Conservation (phyloP, 2,329 filamentous ascomycete genomes). For the Colletotrichum sp. region DNA sequence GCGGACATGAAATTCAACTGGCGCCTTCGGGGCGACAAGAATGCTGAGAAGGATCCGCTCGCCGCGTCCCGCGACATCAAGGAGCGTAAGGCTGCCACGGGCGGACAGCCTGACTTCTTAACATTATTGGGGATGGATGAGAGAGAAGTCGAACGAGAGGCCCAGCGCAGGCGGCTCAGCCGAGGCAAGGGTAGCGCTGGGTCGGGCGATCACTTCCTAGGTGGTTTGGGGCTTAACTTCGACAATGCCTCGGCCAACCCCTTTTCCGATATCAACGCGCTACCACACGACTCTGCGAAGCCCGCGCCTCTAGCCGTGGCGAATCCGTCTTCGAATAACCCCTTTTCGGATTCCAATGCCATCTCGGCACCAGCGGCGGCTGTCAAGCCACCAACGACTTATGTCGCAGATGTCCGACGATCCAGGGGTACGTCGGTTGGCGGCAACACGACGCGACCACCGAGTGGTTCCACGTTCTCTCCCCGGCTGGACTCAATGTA, state of each 20-base stretch:
- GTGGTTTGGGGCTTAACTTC: conserved; percentile 42
- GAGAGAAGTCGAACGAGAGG: conserved; percentile 40
- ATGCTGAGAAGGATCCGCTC: conserved; percentile 30
- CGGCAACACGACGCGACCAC: conserved; percentile 26
- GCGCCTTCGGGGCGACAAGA: conserved; percentile 34
- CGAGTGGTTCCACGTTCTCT: conserved; percentile 26
- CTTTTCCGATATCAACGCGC: conserved; percentile 53
- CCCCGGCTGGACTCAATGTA: conserved; percentile 42
- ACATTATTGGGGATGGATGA: conserved; percentile 49
- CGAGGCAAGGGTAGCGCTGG: conserved; percentile 36
- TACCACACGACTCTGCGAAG: conserved; percentile 42
- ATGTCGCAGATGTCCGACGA: conserved; percentile 52
- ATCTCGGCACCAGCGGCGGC: conserved; percentile 31
- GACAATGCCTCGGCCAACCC: conserved; percentile 40
- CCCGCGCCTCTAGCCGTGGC: conserved; percentile 38
- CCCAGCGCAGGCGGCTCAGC: conserved; percentile 37
- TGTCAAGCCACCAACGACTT: conserved; percentile 41
- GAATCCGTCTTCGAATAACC: conserved; percentile 36
- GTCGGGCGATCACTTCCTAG: conserved; percentile 43
- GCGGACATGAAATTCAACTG: conserved; percentile 44
- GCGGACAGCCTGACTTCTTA: conserved; percentile 47
- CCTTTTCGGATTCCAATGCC: conserved; percentile 56
- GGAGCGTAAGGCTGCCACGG: conserved; percentile 21
- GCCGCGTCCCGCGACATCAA: conserved; percentile 28
- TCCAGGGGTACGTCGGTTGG: conserved; percentile 53